Base-by-base conservation (phyloP, 208 protist species). In the Leishmania braziliensis region DNA sequence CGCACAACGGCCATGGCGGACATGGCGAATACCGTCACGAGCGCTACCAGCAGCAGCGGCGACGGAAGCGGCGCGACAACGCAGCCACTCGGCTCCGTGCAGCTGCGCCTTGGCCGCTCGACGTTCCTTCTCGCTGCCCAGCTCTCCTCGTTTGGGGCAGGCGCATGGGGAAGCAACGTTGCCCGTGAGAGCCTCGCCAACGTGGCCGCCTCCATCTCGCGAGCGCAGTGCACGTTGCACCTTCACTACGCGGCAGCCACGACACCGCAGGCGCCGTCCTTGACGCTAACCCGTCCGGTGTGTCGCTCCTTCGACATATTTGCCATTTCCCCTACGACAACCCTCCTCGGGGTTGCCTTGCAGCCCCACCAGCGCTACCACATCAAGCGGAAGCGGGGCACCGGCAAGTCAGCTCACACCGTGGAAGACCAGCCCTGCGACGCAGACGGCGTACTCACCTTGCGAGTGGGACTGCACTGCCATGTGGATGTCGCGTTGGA, bases 301-400 rank as follows among this genome's bases (percentile, higher is more conserved):
- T 86, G 82, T 50, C 77, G 77, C 29, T 86, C 82, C 50, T 48
- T 82, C 36, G 82, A 86, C 18, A 50, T 86, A 14, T 86, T 78
- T 62, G 72, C 82, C 0, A 29, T 82, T 0, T 63, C 82, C 4
- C 72, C 76, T 5, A 60, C 68, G 3, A 87, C 85, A 3, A 60
- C 66, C 3, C 43, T 86, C 70, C 76, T 79, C 79, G 81, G 81
- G 2, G 82, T 91, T 9, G 79, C 88, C 9, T 74, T 91, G 75
- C 77, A 88, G 6, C 86, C 86, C 0, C 84, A 87, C 72, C 80
- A 88, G 63, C 85, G 88, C 39, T 91, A 91, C 70, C 86, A 86
- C 72, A 75, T 89, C 46, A 82, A 77, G 3, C 46, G 50, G 60
- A 20, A 26, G 48, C 33, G 20, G 2, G 50, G 39, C 0, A n/a